Evolutionary conservation across 2,329 filamentous ascomycete species (phyloP).

Genomic region (Dissoconium aciculare): DNA sequence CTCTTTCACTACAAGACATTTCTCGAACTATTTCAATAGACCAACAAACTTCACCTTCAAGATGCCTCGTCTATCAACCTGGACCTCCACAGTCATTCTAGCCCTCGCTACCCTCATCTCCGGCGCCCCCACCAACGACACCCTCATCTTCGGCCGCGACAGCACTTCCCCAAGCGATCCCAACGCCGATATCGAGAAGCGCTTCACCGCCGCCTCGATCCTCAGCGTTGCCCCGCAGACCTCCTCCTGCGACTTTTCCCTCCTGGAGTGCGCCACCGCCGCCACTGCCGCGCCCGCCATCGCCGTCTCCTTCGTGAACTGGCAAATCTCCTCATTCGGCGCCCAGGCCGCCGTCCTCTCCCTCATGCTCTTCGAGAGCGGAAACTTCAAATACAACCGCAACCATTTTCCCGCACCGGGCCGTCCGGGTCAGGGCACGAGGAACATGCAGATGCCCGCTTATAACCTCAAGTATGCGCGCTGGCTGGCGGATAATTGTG

Average conservation of each 20-base stretch:
- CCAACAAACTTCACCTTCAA: too few species aligned
- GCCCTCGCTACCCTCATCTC: too few species aligned
- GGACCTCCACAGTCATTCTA: too few species aligned
- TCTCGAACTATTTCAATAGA: too few species aligned
- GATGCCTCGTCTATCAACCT: too few species aligned
- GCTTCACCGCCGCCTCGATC: constrained; percentile 32
- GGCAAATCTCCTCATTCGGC: constrained; percentile 39
- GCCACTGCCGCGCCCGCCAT: constrained; percentile 44
- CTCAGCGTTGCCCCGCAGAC: constrained; percentile 44
- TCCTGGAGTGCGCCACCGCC: constrained; percentile 52
- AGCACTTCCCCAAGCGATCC: too few species aligned
- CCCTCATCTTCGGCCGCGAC: too few species aligned
- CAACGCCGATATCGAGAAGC: too few species aligned
- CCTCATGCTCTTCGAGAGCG: constrained; percentile 58
- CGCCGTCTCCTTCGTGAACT: constrained; percentile 40
- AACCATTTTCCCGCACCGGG: constrained; percentile 42
- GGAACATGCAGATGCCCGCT: constrained; percentile 47
- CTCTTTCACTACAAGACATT: too few species aligned
- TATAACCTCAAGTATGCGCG: constrained; percentile 44
- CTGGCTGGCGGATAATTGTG: constrained; percentile 25
- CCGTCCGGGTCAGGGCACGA: constrained; percentile 55
- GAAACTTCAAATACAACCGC: constrained; percentile 53
- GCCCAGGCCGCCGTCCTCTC: constrained; percentile 57
- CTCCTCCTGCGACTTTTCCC: constrained; percentile 35
- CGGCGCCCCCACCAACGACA: too few species aligned